Evolutionary conservation across 2,329 filamentous ascomycete genomes (phyloP), one percentile per base, ranked within the genome.

Genomic region (Cryphonectria radicalis): DNA sequence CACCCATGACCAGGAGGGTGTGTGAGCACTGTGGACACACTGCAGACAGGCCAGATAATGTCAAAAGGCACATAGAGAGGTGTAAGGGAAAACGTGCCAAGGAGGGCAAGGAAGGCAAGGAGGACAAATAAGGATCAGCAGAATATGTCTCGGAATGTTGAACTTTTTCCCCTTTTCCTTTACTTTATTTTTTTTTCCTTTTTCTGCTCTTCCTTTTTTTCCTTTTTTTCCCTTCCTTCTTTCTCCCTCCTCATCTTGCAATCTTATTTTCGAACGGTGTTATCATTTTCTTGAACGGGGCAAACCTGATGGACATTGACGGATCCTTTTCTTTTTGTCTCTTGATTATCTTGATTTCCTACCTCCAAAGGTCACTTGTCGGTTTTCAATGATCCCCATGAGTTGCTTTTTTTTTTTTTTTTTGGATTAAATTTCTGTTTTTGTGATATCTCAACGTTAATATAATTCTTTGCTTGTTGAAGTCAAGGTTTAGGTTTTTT

Each of bases 51-150:
- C 10, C 10, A 0, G 70, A 72, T 35, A 62, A 65, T 19, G 13
- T 70, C 19, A 60, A 42, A 25, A 69, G 70, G 2, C 70, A 72
- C 19, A 55, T 42, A 1, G 28, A 66, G 4, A 57, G 11, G 22
- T 32, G n/a, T 22, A 35, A 62, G 3, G 59, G 59, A 14, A 13
- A 1, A 14, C 40, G 59, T 40, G 17, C 8, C 6, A n/a, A 40
- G 59, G n/a, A 40, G 59, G 11, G 17, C 17, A 11, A 40, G 59
- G n/a, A 40, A 35, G 11, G 17, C 17, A 11, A 40, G 32, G n/a
- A 40, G 59, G 11, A 5, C 32, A 62, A 25, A 22, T 37, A n/a
- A 63, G 19, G 60, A n/a, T 42, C 10, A 10, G 35, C 25, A 42
- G 4, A 25, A 32, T 1, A 6, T 14, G 59, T 10, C 59, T 14